phyloP scores from a whole-genome alignment of 2,329 filamentous ascomycete species.

The Aspergillus uvarum region DNA sequence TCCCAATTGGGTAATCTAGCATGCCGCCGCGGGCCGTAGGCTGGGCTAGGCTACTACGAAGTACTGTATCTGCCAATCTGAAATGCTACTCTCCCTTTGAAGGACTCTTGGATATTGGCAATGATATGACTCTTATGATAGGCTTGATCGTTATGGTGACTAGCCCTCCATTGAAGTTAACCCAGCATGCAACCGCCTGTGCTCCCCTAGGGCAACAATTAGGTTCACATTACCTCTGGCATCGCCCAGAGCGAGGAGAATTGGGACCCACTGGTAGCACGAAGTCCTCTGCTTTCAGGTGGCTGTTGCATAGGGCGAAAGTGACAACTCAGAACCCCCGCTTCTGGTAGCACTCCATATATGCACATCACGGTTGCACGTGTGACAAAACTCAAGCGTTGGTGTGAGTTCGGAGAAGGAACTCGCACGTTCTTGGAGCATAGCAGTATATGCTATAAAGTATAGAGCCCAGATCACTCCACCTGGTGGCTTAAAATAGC shows the following conservation, averaged over 20 bases:
- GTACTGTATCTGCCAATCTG: too few species aligned
- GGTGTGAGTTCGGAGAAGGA: neutral
- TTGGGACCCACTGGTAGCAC: neutral
- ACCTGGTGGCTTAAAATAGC: neutral
- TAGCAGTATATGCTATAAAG: neutral
- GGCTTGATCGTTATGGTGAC: too few species aligned
- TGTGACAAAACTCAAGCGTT: neutral
- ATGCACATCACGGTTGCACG: neutral
- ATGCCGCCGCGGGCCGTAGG: too few species aligned
- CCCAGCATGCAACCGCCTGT: too few species aligned
- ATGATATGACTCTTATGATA: too few species aligned
- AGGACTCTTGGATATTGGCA: too few species aligned
- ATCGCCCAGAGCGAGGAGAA: neutral
- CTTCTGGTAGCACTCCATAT: neutral
- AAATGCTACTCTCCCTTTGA: too few species aligned
- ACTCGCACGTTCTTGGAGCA: neutral
- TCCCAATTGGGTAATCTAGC: too few species aligned
- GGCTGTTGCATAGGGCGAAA: neutral
- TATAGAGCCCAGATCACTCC: neutral
- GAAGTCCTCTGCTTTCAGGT: neutral
- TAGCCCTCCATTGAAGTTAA: too few species aligned
- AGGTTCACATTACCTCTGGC: neutral
- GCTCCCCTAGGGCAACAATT: too few species aligned
- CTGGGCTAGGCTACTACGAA: too few species aligned
- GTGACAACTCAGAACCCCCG: neutral